Percentiles rank a stretch among this genome's conserved stretches.
Evolutionary conservation across 345 rosid species (phyloP).

Genomic region (Syzygium aqueum): DNA sequence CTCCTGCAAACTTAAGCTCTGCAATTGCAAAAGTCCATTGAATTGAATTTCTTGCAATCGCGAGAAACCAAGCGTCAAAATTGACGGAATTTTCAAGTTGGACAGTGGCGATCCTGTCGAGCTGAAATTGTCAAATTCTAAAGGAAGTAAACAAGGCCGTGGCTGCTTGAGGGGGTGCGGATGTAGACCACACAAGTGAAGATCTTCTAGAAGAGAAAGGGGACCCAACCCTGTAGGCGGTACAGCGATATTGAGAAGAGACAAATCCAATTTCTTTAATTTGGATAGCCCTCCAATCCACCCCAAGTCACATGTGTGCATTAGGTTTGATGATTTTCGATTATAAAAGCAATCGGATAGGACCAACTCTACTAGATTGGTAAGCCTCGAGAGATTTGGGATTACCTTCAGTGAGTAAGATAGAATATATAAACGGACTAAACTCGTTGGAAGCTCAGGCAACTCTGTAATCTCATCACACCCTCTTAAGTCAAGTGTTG

Average conservation of each 20-base stretch:
- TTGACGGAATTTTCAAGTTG: background rate
- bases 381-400: too few relatives aligned
- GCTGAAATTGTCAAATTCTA: rapidly evolving
- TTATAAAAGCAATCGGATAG: background rate
- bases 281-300: background rate
- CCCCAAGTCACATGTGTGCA: rapidly evolving
- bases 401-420: too few relatives aligned
- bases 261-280: rapidly evolving
- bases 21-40: rapidly evolving
- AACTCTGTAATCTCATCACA: too few relatives aligned
- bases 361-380: too few relatives aligned
- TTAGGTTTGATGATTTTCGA: background rate
- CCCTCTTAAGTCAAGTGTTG: too few relatives aligned
- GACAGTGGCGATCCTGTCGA: rapidly evolving
- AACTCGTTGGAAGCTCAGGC: too few relatives aligned
- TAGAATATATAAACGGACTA: too few relatives aligned
- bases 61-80: rapidly evolving
- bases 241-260: rapidly evolving
- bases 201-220: rapidly evolving
- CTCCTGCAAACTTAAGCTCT: rapidly evolving
- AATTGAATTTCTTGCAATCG: background rate
- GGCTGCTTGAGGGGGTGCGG: background rate
- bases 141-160: background rate
- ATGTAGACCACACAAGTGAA: rapidly evolving
- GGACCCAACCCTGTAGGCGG: rapidly evolving